phyloP scores from a whole-genome alignment of 2,329 filamentous ascomycete genomes.

The Beauveria varroae region DNA sequence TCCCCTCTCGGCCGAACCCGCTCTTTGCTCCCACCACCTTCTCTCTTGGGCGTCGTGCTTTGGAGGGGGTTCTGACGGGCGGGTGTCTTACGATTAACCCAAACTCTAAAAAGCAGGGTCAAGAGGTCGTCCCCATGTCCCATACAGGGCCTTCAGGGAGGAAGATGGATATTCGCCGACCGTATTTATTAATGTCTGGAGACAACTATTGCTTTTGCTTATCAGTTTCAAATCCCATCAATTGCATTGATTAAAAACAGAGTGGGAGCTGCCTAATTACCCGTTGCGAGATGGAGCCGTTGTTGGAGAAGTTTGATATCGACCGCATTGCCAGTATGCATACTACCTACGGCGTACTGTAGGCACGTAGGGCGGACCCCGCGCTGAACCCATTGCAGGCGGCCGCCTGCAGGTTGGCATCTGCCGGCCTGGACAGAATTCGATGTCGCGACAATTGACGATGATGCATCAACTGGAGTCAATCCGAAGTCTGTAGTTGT shows the following conservation, averaged over 20 bases:
- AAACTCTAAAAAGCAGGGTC: background rate
- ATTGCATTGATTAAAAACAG: too few relatives aligned
- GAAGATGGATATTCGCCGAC: background rate
- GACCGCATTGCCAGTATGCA: too few relatives aligned
- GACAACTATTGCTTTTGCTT: background rate
- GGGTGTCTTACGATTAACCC: background rate
- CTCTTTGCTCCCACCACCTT: background rate
- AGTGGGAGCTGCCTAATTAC: too few relatives aligned
- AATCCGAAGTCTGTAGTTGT: background rate
- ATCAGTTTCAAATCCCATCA: too few relatives aligned
- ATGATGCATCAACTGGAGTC: background rate
- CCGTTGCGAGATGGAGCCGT: too few relatives aligned
- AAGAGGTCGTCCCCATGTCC: background rate
- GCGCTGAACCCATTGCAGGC: background rate
- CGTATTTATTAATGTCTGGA: background rate
- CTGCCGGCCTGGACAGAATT: too few relatives aligned
- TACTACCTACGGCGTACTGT: too few relatives aligned
- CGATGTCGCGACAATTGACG: background rate
- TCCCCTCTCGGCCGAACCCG: background rate
- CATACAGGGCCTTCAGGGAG: too few relatives aligned
- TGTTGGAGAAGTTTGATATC: too few relatives aligned
- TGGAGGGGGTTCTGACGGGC: background rate
- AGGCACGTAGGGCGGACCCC: too few relatives aligned
- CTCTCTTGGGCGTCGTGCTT: background rate
- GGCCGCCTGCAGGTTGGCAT: background rate